Evolutionary conservation across 2,329 filamentous ascomycete species (phyloP).

Genomic region (Cladophialophora chaetospira): DNA sequence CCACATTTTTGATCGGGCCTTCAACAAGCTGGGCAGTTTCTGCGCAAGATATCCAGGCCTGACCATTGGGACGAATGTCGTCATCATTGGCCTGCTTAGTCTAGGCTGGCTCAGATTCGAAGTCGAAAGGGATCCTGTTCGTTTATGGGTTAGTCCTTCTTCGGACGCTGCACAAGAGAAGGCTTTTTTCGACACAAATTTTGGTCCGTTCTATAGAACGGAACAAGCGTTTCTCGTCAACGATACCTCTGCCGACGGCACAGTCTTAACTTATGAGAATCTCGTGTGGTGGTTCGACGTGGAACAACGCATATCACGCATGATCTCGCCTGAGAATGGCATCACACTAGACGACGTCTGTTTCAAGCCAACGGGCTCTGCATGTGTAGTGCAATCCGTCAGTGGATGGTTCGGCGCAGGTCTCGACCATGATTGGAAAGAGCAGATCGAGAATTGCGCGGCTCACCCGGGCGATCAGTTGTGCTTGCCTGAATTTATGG

Average conservation of each 20-base stretch:
- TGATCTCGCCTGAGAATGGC: constrained; percentile 70
- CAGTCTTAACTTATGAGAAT: constrained; percentile 84
- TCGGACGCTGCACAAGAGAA: constrained; percentile 92
- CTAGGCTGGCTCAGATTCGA: constrained; percentile 85
- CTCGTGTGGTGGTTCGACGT: constrained; percentile 92
- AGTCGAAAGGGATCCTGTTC: constrained; percentile 87
- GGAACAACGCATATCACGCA: constrained; percentile 71
- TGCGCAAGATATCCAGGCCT: constrained; percentile 82
- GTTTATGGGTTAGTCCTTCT: constrained; percentile 93
- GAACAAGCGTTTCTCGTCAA: constrained; percentile 95
- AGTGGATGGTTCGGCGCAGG: constrained; percentile 80
- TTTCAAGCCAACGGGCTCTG: constrained; percentile 87
- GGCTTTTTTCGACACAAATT: constrained; percentile 86
- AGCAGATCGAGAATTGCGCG: constrained; percentile 71
- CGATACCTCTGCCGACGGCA: constrained; percentile 64
- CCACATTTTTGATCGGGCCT: constrained; percentile 75
- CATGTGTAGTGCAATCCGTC: constrained; percentile 91
- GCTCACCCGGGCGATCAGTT: constrained; percentile 69
- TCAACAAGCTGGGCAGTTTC: constrained; percentile 75
- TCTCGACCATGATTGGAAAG: constrained; percentile 68
- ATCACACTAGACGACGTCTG: constrained; percentile 81
- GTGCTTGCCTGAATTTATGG: constrained; percentile 85
- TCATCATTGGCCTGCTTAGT: constrained; percentile 76
- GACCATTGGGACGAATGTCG: constrained; percentile 75
- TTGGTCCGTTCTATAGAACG: constrained; percentile 92